Conservation (phyloP, 345 rosid species). For the Clausena lansium region DNA sequence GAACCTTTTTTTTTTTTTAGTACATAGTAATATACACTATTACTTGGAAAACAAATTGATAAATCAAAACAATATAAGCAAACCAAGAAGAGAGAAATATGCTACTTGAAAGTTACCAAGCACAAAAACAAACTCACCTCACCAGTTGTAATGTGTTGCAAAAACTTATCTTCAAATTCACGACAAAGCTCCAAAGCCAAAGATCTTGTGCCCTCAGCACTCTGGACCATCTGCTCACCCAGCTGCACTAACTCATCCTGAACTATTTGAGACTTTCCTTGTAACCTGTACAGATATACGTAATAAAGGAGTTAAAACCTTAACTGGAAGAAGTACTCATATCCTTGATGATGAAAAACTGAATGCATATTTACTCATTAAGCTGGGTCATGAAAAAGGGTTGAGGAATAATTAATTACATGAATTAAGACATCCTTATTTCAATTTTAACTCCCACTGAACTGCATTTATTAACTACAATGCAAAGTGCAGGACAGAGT, state of each 20-base stretch:
- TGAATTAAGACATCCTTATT: neutral
- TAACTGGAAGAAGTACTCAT: neutral
- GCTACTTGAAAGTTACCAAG: neutral
- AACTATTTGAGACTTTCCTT: conserved; percentile 91
- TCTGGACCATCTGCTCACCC: conserved; percentile 83
- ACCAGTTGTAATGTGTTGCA: conserved; percentile 78
- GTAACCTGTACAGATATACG: conserved; percentile 52
- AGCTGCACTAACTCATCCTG: conserved; percentile 84
- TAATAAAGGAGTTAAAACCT: neutral
- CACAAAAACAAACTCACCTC: conserved; percentile 57
- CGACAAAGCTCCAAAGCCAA: conserved; percentile 94
- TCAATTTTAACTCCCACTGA: neutral
- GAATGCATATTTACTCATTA: neutral
- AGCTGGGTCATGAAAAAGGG: neutral
- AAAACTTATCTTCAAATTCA: conserved; percentile 94
- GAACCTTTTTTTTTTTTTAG: neutral
- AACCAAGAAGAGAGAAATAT: neutral
- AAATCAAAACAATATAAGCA: neutral
- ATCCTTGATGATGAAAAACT: neutral
- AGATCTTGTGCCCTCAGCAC: conserved; percentile 93
- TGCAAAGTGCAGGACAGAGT: neutral
- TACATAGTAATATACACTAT: neutral
- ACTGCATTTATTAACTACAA: neutral
- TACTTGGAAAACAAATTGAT: neutral
- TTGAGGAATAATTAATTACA: neutral